Evolutionary conservation across 345 rosid genomes (phyloP), one percentile per base, ranked within the genome.

Genomic region (Melastoma malabathricum): DNA sequence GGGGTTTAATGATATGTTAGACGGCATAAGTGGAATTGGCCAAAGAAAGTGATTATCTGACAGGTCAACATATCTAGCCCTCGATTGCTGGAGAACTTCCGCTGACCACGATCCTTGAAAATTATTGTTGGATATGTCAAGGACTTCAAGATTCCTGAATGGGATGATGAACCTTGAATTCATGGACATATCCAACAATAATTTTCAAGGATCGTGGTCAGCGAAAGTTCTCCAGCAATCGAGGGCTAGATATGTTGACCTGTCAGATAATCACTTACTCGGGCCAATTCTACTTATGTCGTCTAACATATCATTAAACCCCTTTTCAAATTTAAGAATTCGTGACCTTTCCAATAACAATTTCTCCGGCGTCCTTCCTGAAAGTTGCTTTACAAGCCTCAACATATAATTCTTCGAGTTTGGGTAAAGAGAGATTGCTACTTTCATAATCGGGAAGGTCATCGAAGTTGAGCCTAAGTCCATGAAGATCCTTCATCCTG

Each of bases 341-440:
- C 20, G 70, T 0, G 68, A 71, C 41, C 10, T 68, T 22, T 74
- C 75, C 7, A 9, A 8, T 19, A 75, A 69, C 43, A 19, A 2
- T 7, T 74, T 76, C 15, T 29, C 5, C 1, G 80, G 83, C 15
- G 25, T 53, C 3, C 18, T 70, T 8, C 67, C 70, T 0, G 1
- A 5, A 2, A n/a, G 4, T 1, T 68, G 27, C n/a, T 29, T 14
- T 2, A 3, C 0, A 3, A 47, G 18, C 17, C n/a, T 46, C 9
- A 17, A 7, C n/a, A n/a, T n/a, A n/a, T n/a, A n/a, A n/a, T n/a
- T n/a, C 31, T 27, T 27, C 31, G 31, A 27, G 31, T 6, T 27
- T 27, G 3, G 31, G 31, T 2, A 27, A 27, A 2, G 31, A 27
- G 31, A 2, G 6, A 27, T 27, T 27, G 3, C 31, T 27, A 27